Base-by-base conservation (phyloP, 1,284 basidiomycete species). In the Cystobasidium sp. region DNA sequence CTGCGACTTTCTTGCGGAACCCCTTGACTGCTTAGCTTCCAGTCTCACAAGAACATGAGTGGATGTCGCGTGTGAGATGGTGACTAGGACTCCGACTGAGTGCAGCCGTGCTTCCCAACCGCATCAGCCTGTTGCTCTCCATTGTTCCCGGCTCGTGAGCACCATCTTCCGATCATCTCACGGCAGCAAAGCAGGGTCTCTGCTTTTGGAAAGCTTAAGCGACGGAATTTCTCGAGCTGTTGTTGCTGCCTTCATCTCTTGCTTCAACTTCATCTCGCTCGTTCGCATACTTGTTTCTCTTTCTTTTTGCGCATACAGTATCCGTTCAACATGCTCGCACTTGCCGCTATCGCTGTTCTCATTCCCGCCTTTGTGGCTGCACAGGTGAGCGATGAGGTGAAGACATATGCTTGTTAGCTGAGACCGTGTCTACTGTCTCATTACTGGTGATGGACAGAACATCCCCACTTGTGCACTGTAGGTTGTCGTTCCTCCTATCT, bases 401-500 rank as follows among this genome's bases (percentile, higher is more conserved):
- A 58, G 68, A 41, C 18, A 56, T 69, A 24, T n/a, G 66, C 53
- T 31, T 31, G 3, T 24, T 16, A 44, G 16, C 24, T 16, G 12
- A n/a, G 62, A 44, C 20, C 14, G 39, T 7, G 43, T 6, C 14
- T 39, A 43, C 18, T 22, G 24, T 14, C n/a, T n/a, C 39, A 44
- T 31, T 47, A 24, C 16, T n/a, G 12, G 7, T 8, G 31, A 12
- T 14, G 37, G 46, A 49, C 47, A 73, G 70, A 14, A 18, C 41
- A 43, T 73, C 47, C 70, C 70, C 7, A 20, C 18, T 39, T 73
- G 70, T 51, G 70, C 70, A 56, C 41, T 73, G 70, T 73, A 20
- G 44, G 69, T 63, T 18, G 4, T 16, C 6, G 10, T 51, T 37
- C 16, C 43, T 22, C 18, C 49, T 24, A 6, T 51, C 39, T 31